Evolutionary conservation across 305 asterid species (phyloP).

Genomic region (Fraxinus sp.): DNA sequence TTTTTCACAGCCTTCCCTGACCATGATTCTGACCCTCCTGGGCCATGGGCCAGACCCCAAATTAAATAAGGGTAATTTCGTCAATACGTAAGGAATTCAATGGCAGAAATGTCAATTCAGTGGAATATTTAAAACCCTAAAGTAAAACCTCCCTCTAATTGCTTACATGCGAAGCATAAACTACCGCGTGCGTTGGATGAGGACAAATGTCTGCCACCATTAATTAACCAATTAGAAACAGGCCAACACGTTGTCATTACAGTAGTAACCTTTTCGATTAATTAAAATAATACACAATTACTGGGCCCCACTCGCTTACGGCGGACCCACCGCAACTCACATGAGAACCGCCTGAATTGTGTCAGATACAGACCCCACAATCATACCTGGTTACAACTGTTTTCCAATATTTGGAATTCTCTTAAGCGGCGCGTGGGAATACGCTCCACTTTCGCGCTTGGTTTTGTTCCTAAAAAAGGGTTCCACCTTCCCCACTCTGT

Average conservation of each 20-base stretch:
- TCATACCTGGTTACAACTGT: conserved; percentile 47
- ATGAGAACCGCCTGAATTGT: conserved; percentile 54
- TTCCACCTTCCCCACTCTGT: conserved; percentile 11
- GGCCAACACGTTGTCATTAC: conserved; percentile 50
- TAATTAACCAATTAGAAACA: conserved; percentile 29
- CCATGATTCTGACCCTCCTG: not conserved
- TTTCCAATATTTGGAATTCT: conserved; percentile 23
- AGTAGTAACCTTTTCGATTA: conserved; percentile 6
- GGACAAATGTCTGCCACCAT: conserved; percentile 40
- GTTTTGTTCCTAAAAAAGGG: conserved; percentile 17
- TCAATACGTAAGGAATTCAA: not conserved
- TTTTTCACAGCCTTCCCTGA: conserved; percentile 26
- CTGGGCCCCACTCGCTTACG: not conserved
- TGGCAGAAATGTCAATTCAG: conserved; percentile 22
- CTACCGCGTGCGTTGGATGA: conserved; percentile 40
- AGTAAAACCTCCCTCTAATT: not conserved
- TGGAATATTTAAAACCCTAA: conserved; percentile 25
- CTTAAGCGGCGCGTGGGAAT: conserved; percentile 38
- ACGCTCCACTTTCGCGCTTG: conserved; percentile 36
- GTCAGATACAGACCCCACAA: conserved; percentile 53
- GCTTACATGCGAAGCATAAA: conserved; percentile 44
- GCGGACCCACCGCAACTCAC: conserved; percentile 43
- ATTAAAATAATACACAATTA: not conserved
- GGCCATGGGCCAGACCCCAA: not conserved
- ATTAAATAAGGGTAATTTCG: conserved; percentile 8